Evolutionary conservation across 805 yeast genomes (phyloP).

Genomic region (Metschnikowia kunwiensis): DNA sequence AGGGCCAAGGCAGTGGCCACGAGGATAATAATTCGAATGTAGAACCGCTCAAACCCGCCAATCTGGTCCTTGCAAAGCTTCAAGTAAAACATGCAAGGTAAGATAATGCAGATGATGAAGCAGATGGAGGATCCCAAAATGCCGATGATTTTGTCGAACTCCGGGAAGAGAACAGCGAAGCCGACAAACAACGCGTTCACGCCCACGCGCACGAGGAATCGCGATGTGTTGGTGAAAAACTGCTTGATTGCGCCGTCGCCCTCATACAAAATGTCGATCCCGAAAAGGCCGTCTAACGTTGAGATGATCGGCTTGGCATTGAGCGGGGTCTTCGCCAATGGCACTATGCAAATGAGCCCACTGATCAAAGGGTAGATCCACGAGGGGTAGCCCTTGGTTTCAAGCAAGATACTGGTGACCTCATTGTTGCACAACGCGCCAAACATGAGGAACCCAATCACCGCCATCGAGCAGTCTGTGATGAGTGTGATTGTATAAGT

Average conservation of each 20-base stretch:
- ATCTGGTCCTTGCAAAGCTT: conserved; percentile 21
- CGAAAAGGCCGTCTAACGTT: conserved; percentile 56
- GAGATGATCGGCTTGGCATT: conserved; percentile 80
- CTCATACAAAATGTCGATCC: conserved; percentile 23
- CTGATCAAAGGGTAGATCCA: conserved; percentile 53
- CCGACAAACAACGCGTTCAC: conserved; percentile 59
- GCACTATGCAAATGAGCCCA: conserved; percentile 72
- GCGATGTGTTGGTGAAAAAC: conserved; percentile 6
- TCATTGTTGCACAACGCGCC: conserved; percentile 50
- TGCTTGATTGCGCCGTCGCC: conserved; percentile 9
- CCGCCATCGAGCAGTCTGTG: conserved; percentile 62
- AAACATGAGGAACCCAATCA: conserved; percentile 62
- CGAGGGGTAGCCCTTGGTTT: conserved; percentile 46
- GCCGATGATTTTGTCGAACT: conserved; percentile 78
- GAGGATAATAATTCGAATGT: conserved; percentile 10
- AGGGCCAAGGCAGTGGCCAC: conserved; percentile 18
- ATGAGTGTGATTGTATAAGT: conserved; percentile 60
- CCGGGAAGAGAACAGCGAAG: conserved; percentile 65
- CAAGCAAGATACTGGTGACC: conserved; percentile 47
- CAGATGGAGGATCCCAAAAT: conserved; percentile 80
- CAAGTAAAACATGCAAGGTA: conserved; percentile 70
- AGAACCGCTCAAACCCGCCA: conserved; percentile 15
- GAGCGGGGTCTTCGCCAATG: conserved; percentile 80
- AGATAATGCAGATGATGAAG: conserved; percentile 71
- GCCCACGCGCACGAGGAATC: conserved; percentile 27